Percentiles rank a stretch among this genome's conserved stretches.
Conservation (phyloP, 306 rosid genomes). For the Elaeagnus macrophylla region DNA sequence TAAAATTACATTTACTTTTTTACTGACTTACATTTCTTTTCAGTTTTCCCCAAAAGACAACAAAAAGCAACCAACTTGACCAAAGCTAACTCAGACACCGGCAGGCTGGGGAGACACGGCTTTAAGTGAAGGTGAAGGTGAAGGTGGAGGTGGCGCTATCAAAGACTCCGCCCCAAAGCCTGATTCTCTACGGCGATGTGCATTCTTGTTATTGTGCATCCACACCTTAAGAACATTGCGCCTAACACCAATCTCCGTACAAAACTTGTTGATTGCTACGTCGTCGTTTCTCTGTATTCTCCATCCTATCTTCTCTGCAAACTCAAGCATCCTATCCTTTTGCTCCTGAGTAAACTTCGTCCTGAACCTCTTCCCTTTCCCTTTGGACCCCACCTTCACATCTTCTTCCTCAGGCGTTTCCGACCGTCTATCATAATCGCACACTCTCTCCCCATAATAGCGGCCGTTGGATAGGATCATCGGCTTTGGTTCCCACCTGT, state of each 20-base stretch:
- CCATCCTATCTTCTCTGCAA: slow-evolving; percentile 82
- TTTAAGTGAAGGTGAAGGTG: not conserved
- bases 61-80: too few species aligned
- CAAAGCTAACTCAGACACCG: not conserved
- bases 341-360: slow-evolving; percentile 78
- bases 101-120: not conserved
- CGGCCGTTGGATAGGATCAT: not conserved
- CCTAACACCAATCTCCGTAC: slow-evolving; percentile 66
- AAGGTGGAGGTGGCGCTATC: not conserved
- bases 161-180: not conserved
- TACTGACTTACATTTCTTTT: not conserved
- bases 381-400: not conserved
- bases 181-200: slow-evolving; percentile 18
- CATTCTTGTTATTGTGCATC: slow-evolving; percentile 92
- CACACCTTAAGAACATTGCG: slow-evolving; percentile 94
- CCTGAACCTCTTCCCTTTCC: slow-evolving; percentile 47
- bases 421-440: slow-evolving; percentile 9
- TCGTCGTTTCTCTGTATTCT: slow-evolving; percentile 88
- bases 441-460: not conserved
- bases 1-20: too few species aligned
- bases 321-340: slow-evolving; percentile 69
- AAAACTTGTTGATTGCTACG: slow-evolving; percentile 55
- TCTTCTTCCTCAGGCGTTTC: slow-evolving; percentile 18
- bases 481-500: slow-evolving; percentile 9
- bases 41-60: not conserved